Evolutionary conservation across 345 rosid genomes (phyloP).

Genomic region (Mangifera indica): DNA sequence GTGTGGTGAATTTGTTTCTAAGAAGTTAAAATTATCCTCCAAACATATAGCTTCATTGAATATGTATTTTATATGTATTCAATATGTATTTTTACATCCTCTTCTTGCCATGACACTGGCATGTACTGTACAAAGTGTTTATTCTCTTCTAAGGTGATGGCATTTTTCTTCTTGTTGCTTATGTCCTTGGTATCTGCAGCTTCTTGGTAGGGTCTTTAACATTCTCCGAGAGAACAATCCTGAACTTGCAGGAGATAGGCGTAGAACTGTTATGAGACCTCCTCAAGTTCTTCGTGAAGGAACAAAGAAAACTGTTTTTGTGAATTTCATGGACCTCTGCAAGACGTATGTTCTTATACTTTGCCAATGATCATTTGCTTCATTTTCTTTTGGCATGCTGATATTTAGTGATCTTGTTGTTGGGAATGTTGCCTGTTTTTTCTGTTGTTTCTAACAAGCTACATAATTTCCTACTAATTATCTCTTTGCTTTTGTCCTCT

Average conservation of each 20-base stretch:
- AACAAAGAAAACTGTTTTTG: slow-evolving; percentile 47
- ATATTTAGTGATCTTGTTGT: background rate
- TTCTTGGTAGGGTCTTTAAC: slow-evolving; percentile 41
- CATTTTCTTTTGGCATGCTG: background rate
- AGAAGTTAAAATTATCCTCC: too few relatives aligned
- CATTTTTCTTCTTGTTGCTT: background rate
- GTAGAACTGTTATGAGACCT: slow-evolving; percentile 45
- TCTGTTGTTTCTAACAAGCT: background rate
- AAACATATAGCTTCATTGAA: background rate
- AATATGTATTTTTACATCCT: too few relatives aligned
- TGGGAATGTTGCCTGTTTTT: background rate
- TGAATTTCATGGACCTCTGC: slow-evolving; percentile 51
- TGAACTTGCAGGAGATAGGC: slow-evolving; percentile 50
- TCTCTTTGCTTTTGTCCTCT: background rate
- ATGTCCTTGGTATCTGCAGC: slow-evolving; percentile 23
- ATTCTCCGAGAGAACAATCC: slow-evolving; percentile 46
- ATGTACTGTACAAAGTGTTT: background rate
- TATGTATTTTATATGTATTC: background rate
- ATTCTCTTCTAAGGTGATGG: background rate
- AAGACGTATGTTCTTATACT: slow-evolving; percentile 22
- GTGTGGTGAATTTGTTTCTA: too few relatives aligned
- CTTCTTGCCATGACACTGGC: background rate
- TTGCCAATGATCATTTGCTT: background rate
- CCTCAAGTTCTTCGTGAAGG: slow-evolving; percentile 47
- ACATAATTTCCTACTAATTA: background rate